Percentiles rank a stretch among this genome's conserved stretches.
Conservation (phyloP, 2,329 filamentous ascomycete species). For the Beauveria scarabaeidicola region DNA sequence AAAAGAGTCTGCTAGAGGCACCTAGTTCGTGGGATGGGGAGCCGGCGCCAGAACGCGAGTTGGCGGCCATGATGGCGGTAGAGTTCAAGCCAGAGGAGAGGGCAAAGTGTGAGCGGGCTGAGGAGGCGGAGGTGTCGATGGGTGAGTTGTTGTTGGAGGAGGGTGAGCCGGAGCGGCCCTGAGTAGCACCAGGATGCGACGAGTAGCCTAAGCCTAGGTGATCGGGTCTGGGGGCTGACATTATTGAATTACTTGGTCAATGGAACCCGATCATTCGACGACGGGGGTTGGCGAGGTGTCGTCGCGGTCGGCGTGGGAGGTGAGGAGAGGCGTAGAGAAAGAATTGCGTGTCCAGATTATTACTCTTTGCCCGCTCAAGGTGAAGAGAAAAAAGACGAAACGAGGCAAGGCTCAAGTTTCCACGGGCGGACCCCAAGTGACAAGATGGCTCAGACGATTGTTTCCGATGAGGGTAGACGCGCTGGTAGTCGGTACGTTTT, state of each 20-base stretch:
- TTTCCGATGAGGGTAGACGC: not conserved
- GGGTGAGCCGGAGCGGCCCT: conserved; percentile 69
- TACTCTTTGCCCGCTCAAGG: not conserved
- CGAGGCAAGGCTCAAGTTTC: not conserved
- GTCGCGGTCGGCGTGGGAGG: not conserved
- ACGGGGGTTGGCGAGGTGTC: not conserved
- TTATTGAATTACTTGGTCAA: conserved; percentile 53
- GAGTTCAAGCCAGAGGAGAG: conserved; percentile 54
- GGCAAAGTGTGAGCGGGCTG: conserved; percentile 64
- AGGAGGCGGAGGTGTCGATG: conserved; percentile 59
- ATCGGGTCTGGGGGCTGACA: conserved; percentile 81
- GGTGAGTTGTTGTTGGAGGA: conserved; percentile 73
- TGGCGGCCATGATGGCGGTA: conserved; percentile 49
- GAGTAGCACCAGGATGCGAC: conserved; percentile 50
- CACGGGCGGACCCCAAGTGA: not conserved
- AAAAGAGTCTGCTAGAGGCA: conserved; percentile 67
- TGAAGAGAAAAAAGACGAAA: not conserved
- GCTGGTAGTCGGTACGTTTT: not conserved
- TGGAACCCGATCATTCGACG: not conserved
- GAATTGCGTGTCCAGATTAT: not conserved
- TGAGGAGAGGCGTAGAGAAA: not conserved
- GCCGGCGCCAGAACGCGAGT: conserved; percentile 73
- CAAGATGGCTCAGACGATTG: not conserved
- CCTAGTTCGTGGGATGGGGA: conserved; percentile 90
- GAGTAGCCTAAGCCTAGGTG: conserved; percentile 80